Evolutionary conservation across 306 rosid species (phyloP).

Genomic region (Hippophae rhamnoides): DNA sequence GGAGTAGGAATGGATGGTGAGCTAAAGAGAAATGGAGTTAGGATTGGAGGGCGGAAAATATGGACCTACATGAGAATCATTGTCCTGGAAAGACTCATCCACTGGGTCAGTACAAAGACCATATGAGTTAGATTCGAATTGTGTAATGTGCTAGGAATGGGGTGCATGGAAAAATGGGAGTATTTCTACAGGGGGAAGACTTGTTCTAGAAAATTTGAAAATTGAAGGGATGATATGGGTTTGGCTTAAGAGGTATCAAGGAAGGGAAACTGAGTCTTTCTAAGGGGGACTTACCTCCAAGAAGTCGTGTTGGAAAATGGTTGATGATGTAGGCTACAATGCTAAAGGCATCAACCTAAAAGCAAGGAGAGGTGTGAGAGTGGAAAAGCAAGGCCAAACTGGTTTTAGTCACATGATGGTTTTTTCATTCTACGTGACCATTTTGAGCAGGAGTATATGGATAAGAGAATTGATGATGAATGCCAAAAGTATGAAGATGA

Average conservation of each 20-base stretch:
- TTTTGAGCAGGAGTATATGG: neutral
- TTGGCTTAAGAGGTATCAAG: neutral
- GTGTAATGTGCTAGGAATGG: no score
- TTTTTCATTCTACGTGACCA: no score
- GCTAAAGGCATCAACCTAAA: neutral
- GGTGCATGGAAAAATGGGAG: no score
- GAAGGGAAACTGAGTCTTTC: neutral
- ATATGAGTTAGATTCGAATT: no score
- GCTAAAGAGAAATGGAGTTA: no score
- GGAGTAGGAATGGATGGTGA: no score
- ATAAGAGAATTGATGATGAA: neutral
- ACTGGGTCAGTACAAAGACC: no score
- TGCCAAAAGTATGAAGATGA: neutral
- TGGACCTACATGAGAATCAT: no score
- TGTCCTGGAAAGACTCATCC: no score
- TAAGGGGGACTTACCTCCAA: no score
- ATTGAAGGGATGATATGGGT: neutral
- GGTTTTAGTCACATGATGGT: neutral
- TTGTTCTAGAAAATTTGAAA: neutral
- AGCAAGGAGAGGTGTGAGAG: neutral
- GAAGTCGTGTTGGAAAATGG: neutral
- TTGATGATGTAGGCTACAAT: neutral
- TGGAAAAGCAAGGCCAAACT: neutral
- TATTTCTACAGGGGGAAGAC: no score
- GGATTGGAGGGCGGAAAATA: no score